These are phyloP conservation scores for Craterostigma plantagineum DNA, from an alignment of 257 asterid genomes.

Conservation along the genomic window DNA sequence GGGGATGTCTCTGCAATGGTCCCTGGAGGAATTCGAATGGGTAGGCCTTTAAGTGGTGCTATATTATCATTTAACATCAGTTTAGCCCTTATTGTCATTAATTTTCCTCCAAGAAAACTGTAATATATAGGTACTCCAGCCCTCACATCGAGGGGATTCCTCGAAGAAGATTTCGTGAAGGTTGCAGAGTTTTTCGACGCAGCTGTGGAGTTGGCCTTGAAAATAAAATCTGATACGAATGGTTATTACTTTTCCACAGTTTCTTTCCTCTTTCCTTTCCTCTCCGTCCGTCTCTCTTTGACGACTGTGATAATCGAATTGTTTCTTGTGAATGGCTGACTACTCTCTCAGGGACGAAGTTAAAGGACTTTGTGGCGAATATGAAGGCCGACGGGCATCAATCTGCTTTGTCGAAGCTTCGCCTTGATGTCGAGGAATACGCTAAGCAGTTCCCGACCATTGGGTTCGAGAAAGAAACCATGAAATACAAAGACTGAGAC, in stretches of 20 bases:
- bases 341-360: conserved; percentile 57
- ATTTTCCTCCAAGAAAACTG: conserved; percentile 6
- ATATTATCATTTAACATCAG: neutral
- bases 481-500: conserved; percentile 48
- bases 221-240: conserved; percentile 66
- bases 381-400: conserved; percentile 46
- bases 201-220: conserved; percentile 73
- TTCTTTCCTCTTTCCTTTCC: neutral
- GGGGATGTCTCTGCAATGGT: conserved; percentile 99
- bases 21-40: conserved; percentile 98
- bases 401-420: conserved; percentile 41
- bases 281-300: too few relatives aligned
- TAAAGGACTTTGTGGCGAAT: conserved; percentile 84
- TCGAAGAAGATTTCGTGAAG: conserved; percentile 66
- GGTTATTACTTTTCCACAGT: conserved; percentile 19
- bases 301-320: neutral
- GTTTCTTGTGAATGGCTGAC: neutral
- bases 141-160: conserved; percentile 80
- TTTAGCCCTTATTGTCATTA: neutral
- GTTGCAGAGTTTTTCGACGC: conserved; percentile 81
- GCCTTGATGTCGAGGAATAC: conserved; percentile 57
- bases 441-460: conserved; percentile 85
- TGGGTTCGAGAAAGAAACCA: conserved; percentile 76
- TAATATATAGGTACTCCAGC: conserved; percentile 69
- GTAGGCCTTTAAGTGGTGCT: conserved; percentile 19